A percentile compares a stretch with the other conserved stretches of the same genome.
These are phyloP conservation scores for Boletus reticuloceps DNA, from an alignment of 768 basidiomycete species.

Conservation along the genomic window DNA sequence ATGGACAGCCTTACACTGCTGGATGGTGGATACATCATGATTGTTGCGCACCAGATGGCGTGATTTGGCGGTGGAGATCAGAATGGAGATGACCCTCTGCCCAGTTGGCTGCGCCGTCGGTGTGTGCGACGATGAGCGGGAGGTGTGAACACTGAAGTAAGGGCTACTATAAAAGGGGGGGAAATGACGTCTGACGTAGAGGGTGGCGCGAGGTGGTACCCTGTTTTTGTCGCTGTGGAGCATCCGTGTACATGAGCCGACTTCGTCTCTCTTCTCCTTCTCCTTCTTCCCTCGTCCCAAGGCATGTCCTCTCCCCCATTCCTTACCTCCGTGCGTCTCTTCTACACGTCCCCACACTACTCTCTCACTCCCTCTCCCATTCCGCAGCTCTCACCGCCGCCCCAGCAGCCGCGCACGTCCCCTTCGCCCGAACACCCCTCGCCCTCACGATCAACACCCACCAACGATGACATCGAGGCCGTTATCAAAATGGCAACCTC, in stretches of 20 bases:
- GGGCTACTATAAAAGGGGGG: constrained; percentile 11
- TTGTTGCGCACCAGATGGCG: no score
- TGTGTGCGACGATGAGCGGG: constrained; percentile 1
- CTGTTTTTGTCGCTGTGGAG: constrained; percentile 37
- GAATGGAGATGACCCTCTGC: background rate
- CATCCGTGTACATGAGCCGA: constrained; percentile 28
- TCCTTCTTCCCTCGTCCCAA: background rate
- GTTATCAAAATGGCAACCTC: constrained; percentile 91
- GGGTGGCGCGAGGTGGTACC: constrained; percentile 32
- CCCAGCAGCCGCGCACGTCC: background rate
- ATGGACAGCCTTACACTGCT: no score
- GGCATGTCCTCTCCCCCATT: constrained; percentile 15
- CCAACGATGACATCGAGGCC: constrained; percentile 88
- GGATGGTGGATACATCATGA: no score
- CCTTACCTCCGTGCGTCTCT: constrained; percentile 2
- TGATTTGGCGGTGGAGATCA: no score
- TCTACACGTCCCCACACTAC: background rate
- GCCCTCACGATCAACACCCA: constrained; percentile 35
- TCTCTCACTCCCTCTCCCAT: background rate
- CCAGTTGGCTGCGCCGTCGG: constrained; percentile 2
- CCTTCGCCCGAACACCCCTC: constrained; percentile 5
- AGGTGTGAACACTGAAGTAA: constrained; percentile 6
- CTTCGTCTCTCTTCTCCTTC: constrained; percentile 8
- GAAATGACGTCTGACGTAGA: constrained; percentile 33
- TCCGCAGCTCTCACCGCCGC: constrained; percentile 11